Percentiles rank a stretch among this genome's conserved stretches.
phyloP scores from a whole-genome alignment of 2,329 filamentous ascomycete genomes.

The Diaporthe longicolla region DNA sequence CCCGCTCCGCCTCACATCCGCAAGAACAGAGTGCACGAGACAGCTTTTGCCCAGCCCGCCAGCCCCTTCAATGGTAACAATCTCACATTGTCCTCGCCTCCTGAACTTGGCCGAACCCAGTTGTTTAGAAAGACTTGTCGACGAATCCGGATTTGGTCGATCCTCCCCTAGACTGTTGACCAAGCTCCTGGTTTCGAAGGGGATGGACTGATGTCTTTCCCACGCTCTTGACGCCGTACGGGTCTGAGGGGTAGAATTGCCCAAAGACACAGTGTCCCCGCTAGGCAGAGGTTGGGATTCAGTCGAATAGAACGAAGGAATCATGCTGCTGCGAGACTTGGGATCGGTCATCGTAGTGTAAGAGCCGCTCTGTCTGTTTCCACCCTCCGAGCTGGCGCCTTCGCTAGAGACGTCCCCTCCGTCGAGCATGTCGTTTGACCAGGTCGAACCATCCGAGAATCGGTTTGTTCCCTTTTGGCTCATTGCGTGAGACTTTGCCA shows the following conservation, averaged over 20 bases:
- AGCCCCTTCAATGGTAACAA: conserved; percentile 72
- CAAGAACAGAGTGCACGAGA: conserved; percentile 73
- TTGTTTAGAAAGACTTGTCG: conserved; percentile 67
- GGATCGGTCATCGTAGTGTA: conserved; percentile 63
- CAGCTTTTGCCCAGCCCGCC: conserved; percentile 77
- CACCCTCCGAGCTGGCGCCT: conserved; percentile 69
- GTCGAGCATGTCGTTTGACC: conserved; percentile 66
- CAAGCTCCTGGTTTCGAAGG: conserved; percentile 62
- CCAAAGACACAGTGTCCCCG: conserved; percentile 63
- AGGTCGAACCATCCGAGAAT: conserved; percentile 67
- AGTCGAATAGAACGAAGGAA: conserved; percentile 56
- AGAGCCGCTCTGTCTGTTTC: conserved; percentile 63
- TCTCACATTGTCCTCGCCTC: conserved; percentile 74
- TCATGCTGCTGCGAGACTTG: conserved; percentile 56
- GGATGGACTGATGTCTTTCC: conserved; percentile 68
- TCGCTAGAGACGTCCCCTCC: conserved; percentile 71
- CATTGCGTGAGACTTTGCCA: conserved; percentile 74
- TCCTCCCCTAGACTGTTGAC: conserved; percentile 61
- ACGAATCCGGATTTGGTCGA: conserved; percentile 59
- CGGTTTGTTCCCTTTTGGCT: conserved; percentile 59
- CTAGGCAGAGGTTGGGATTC: conserved; percentile 57
- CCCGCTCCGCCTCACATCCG: conserved; percentile 72
- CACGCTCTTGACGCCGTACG: conserved; percentile 60
- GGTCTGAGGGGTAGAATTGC: conserved; percentile 56
- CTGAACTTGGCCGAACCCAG: conserved; percentile 71